These are phyloP conservation scores for Nitzschia palea DNA, from an alignment of 108 stramenopile species.

Conservation along the genomic window DNA sequence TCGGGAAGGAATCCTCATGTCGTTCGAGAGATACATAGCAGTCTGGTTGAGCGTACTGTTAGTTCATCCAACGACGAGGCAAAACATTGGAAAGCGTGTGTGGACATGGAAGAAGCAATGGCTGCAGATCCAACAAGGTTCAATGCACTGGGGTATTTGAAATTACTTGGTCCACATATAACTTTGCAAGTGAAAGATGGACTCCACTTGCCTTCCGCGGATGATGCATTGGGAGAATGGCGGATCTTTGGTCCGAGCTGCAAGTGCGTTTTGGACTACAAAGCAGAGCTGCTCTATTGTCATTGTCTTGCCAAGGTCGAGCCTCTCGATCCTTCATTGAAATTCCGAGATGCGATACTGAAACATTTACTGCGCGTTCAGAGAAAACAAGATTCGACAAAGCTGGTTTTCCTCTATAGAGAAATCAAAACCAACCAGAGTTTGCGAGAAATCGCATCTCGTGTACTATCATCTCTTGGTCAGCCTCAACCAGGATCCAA, in stretches of 20 bases:
- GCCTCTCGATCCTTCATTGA: constrained; percentile 58
- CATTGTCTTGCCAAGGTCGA: constrained; percentile 74
- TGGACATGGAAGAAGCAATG: not conserved
- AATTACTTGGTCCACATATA: constrained; percentile 25
- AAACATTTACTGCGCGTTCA: constrained; percentile 53
- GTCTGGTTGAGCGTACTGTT: constrained; percentile 17
- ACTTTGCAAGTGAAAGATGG: constrained; percentile 18
- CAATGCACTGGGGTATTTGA: constrained; percentile 5
- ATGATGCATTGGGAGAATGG: constrained; percentile 46
- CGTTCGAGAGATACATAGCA: constrained; percentile 24
- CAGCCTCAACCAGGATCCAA: not conserved
- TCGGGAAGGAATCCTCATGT: not conserved
- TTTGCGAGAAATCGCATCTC: constrained; percentile 9
- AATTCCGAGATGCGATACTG: constrained; percentile 69
- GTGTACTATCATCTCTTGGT: not conserved
- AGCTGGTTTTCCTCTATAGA: constrained; percentile 56
- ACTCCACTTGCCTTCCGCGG: constrained; percentile 36
- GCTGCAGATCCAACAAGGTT: constrained; percentile 4
- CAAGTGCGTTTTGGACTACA: constrained; percentile 34
- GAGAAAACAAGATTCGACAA: constrained; percentile 26
- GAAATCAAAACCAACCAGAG: constrained; percentile 36
- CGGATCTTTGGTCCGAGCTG: constrained; percentile 58
- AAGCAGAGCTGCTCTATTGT: constrained; percentile 65
- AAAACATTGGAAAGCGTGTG: constrained; percentile 25
- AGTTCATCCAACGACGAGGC: constrained; percentile 9